Evolutionary conservation across 176 grass and related monocot species (phyloP).

Genomic region (Luzula sylvatica): DNA sequence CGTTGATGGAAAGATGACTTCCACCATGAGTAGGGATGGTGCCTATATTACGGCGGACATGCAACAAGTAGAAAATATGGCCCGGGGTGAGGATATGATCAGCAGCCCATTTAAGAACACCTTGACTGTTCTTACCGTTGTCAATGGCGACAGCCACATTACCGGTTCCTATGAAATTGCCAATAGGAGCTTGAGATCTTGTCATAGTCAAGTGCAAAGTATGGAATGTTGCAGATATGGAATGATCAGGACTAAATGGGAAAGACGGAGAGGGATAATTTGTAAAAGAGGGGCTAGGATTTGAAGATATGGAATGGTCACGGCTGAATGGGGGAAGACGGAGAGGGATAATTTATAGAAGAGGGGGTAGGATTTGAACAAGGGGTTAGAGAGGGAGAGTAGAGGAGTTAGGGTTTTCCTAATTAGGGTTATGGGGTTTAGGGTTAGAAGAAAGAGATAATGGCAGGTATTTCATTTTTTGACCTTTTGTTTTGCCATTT

Average conservation of each 20-base stretch:
- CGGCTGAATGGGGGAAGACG: neutral
- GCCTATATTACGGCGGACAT: slow-evolving; percentile 53
- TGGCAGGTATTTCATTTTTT: too few relatives aligned
- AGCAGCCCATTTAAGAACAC: slow-evolving; percentile 72
- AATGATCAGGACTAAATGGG: neutral
- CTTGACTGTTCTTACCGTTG: slow-evolving; percentile 59
- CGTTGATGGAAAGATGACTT: slow-evolving; percentile 43
- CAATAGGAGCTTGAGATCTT: neutral
- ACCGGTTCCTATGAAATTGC: neutral
- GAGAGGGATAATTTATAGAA: slow-evolving; percentile 11
- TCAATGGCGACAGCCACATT: slow-evolving; percentile 48
- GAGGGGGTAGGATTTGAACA: neutral
- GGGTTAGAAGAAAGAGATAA: too few relatives aligned
- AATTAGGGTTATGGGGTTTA: slow-evolving; percentile 26
- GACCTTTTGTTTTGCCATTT: too few relatives aligned
- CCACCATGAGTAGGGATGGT: slow-evolving; percentile 14
- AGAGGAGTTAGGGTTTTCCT: slow-evolving; percentile 1
- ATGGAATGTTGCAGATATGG: neutral
- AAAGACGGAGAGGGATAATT: too few relatives aligned
- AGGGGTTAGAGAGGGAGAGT: slow-evolving; percentile 11
- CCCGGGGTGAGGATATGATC: slow-evolving; percentile 43
- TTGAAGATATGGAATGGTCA: neutral
- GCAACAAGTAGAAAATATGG: slow-evolving; percentile 52
- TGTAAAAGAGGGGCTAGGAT: neutral
- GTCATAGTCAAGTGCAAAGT: neutral